These are phyloP conservation scores for Colletotrichum sp. DNA, from an alignment of 2,329 filamentous ascomycete species.

Conservation along the genomic window DNA sequence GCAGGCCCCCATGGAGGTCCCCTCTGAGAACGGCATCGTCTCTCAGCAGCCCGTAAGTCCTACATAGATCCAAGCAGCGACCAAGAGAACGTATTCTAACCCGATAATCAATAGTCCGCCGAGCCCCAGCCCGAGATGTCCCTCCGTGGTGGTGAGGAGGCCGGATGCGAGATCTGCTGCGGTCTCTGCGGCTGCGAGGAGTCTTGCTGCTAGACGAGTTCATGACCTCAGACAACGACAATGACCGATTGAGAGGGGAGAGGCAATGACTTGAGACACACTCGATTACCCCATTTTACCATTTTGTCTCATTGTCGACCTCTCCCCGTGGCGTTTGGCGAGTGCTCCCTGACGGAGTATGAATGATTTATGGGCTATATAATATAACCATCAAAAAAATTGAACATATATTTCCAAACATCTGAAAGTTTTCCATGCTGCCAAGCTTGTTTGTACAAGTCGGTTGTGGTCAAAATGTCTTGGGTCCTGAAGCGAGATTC, in stretches of 20 bases:
- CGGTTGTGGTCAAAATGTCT: background rate
- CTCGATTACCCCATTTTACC: background rate
- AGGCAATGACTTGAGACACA: background rate
- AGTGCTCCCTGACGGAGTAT: background rate
- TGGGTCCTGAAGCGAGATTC: background rate
- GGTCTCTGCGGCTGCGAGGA: conserved; percentile 51
- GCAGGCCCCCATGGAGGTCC: conserved; percentile 48
- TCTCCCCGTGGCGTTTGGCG: conserved; percentile 10
- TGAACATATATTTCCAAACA: background rate
- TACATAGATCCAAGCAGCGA: too few species aligned
- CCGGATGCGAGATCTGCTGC: conserved; percentile 51
- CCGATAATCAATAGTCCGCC: background rate
- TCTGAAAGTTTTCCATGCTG: background rate
- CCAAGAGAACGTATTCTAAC: background rate
- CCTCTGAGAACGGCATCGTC: conserved; percentile 38
- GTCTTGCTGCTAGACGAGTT: conserved; percentile 41
- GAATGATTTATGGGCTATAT: background rate
- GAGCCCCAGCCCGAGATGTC: conserved; percentile 44
- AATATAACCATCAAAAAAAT: background rate
- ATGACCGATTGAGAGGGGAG: background rate
- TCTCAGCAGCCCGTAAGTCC: conserved; percentile 45
- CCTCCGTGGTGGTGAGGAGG: conserved; percentile 50
- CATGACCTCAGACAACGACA: background rate
- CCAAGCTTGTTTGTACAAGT: background rate
- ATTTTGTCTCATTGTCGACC: background rate